A percentile compares a stretch with the other conserved stretches of the same genome.
Conservation (phyloP, 228 moss, liverwort and hornwort species). For the Sphagnum fallax region DNA sequence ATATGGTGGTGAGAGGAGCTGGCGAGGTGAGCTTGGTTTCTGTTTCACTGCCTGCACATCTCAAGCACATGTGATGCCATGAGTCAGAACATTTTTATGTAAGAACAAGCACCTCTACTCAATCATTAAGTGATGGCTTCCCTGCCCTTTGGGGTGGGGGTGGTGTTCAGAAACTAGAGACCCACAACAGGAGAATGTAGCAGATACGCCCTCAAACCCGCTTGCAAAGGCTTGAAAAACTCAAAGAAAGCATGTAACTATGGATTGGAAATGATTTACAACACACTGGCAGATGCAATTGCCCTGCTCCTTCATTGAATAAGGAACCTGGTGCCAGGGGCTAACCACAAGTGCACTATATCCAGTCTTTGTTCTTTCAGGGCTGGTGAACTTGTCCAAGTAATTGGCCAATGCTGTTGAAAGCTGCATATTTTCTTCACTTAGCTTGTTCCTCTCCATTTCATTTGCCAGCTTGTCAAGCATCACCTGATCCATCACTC, state of each 20-base stretch:
- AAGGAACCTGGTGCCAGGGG: background rate
- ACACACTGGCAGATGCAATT: background rate
- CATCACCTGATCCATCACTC: slow-evolving; percentile 31
- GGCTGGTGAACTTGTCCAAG: slow-evolving; percentile 35
- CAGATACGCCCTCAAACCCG: background rate
- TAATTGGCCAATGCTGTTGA: slow-evolving; percentile 15
- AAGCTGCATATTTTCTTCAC: slow-evolving; percentile 33
- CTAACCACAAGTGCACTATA: slow-evolving; percentile 38
- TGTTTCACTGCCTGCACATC: slow-evolving; percentile 19
- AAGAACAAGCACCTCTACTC: no score
- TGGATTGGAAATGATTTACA: background rate
- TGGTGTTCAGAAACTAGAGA: no score
- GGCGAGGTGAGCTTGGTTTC: slow-evolving; percentile 18
- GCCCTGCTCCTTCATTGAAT: background rate
- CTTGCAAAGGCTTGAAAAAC: background rate
- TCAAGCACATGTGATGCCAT: background rate
- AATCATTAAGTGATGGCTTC: no score
- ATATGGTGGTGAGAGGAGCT: slow-evolving; percentile 1
- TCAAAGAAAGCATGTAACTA: background rate
- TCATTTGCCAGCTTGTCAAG: slow-evolving; percentile 74
- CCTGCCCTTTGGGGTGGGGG: no score
- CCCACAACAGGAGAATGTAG: background rate
- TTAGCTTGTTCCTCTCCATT: slow-evolving; percentile 42
- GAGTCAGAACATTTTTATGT: background rate
- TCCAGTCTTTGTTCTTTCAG: slow-evolving; percentile 21